Conservation (phyloP, 495 filamentous ascomycete species). For the Darksidea phi region DNA sequence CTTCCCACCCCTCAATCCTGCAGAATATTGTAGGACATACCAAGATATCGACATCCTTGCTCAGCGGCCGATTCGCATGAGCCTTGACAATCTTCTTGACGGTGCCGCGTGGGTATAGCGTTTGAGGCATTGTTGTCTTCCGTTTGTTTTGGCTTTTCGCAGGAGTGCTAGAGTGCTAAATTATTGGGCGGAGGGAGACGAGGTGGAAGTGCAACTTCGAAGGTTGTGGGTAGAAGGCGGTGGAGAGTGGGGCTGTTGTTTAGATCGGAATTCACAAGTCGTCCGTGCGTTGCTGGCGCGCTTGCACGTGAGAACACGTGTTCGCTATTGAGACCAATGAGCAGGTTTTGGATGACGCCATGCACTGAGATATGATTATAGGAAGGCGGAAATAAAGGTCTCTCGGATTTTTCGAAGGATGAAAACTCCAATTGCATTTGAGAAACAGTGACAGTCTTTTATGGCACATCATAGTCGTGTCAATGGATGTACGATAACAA, state of each 20-base stretch:
- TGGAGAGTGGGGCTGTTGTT: no score
- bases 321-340: not conserved
- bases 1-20: no score
- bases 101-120: slow-evolving; percentile 75
- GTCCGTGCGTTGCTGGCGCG: slow-evolving; percentile 1
- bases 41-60: slow-evolving; percentile 84
- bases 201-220: no score
- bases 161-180: no score
- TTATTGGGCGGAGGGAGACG: no score
- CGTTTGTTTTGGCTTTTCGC: slow-evolving; percentile 63
- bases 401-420: no score
- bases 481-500: not conserved
- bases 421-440: no score
- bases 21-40: slow-evolving; percentile 50
- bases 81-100: slow-evolving; percentile 88
- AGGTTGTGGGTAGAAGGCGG: no score
- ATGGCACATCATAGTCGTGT: not conserved
- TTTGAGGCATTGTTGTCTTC: not conserved
- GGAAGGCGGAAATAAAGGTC: no score
- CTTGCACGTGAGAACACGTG: not conserved
- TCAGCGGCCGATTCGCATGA: slow-evolving; percentile 73
- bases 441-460: no score
- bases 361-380: not conserved
- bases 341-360: not conserved
- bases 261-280: not conserved